Evolutionary conservation across 805 yeast species (phyloP), one percentile per base, ranked within the genome.

Genomic region (Saccharomycopsis sp.): DNA sequence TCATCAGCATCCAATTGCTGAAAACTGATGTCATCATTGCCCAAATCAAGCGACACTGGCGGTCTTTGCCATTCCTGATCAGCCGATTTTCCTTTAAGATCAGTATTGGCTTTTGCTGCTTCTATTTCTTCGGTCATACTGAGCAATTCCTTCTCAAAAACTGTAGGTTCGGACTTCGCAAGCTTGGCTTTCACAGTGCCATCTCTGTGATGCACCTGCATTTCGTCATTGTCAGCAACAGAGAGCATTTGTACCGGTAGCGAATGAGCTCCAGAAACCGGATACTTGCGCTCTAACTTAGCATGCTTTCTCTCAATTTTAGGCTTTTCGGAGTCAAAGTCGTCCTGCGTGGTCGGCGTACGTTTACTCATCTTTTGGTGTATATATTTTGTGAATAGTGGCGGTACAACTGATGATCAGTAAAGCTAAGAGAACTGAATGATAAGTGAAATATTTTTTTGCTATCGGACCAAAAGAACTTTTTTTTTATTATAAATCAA

Each of bases 1-100:
- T 94, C 99, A 67, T 94, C 98, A 1, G 96, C 97, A 70, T 94
- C 99, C 65, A 94, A 75, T 67, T 94, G 99, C 71, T 94, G 98
- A 69, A 92, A 92, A 0, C 80, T 77, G 25, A 87, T 77, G 65
- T 86, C 91, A 47, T 70, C 68, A 1, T 69, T 69, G 0, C 66
- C 65, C 1, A 86, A 78, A 56, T 79, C 74, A 62, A 85, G 83
- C 49, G 73, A 74, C 1, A 56, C 47, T 1, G 86, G 81, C 3
- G 94, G 87, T 63, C 93, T 78, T 61, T 80, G 77, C 81, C 83
- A 81, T 3, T 66, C 63, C 54, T 73, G 78, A 54, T 68, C 67
- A 50, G 67, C 67, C 38, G 9, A 12, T 7, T 53, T 42, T 47
- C 19, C 22, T 35, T 42, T 34, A 64, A 44, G 58, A 68, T 35